phyloP scores from a whole-genome alignment of 163 green algal genomes.

The Scenedesmus sp. region DNA sequence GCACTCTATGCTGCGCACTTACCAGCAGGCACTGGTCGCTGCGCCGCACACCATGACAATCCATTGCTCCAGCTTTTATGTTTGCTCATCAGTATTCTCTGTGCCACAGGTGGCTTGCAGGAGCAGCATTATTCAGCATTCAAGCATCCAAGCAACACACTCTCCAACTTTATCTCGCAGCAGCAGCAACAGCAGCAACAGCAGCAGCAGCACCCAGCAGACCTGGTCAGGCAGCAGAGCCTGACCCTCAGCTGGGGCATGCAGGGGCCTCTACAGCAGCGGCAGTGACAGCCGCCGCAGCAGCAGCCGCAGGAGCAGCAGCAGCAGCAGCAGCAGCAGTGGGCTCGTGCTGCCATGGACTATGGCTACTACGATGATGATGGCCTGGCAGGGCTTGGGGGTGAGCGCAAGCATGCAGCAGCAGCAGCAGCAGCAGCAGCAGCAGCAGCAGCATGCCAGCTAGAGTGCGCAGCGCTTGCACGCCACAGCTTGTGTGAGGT shows the following conservation, averaged over 20 bases:
- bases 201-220: background rate
- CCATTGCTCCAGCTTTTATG: background rate
- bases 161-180: background rate
- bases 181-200: background rate
- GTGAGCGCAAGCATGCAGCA: background rate
- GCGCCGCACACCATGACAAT: background rate
- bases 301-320: background rate
- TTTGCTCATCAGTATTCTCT: background rate
- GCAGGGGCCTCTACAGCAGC: background rate
- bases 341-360: background rate
- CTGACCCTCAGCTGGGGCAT: background rate
- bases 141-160: background rate
- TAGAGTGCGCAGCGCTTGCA: too few species aligned
- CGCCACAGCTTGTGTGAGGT: too few species aligned
- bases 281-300: background rate
- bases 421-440: background rate
- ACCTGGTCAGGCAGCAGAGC: background rate
- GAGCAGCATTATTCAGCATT: background rate
- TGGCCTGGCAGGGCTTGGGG: conserved; percentile 25
- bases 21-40: too few species aligned
- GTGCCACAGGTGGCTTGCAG: background rate
- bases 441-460: too few species aligned
- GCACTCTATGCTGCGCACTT: too few species aligned
- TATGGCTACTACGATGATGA: conserved; percentile 33
- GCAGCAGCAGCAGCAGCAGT: background rate